phyloP scores from a whole-genome alignment of 2,329 filamentous ascomycete species.

The Diaporthe citrichinensis region DNA sequence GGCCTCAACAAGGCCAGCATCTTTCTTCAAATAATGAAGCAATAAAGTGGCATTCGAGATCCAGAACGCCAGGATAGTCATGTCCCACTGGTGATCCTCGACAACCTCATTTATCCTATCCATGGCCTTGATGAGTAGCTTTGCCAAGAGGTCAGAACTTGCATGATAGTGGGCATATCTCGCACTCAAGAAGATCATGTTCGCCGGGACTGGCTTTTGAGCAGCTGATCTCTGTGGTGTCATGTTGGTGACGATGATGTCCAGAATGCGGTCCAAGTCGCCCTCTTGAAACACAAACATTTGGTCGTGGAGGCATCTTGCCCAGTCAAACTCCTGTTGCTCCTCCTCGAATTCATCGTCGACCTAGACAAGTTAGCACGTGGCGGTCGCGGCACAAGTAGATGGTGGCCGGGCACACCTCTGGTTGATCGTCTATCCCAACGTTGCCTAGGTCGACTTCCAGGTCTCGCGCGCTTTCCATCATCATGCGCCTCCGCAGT shows the following conservation, averaged over 20 bases:
- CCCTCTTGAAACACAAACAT: conserved; percentile 99
- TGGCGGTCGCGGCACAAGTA: background rate
- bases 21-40: conserved; percentile 98
- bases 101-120: conserved; percentile 97
- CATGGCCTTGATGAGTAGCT: conserved; percentile 87
- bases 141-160: conserved; percentile 84
- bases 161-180: conserved; percentile 98
- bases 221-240: conserved; percentile 93
- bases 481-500: conserved; percentile 97
- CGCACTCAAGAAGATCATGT: conserved; percentile 95
- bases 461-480: conserved; percentile 96
- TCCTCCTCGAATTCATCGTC: conserved; percentile 89
- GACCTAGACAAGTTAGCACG: conserved; percentile 59
- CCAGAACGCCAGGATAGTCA: conserved; percentile 99
- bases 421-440: conserved; percentile 94
- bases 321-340: conserved; percentile 95
- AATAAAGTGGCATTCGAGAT: conserved; percentile 96
- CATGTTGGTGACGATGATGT: conserved; percentile 98
- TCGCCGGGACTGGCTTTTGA: conserved; percentile 98
- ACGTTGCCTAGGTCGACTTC: conserved; percentile 97
- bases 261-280: conserved; percentile 90
- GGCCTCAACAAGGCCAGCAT: conserved; percentile 82
- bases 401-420: conserved; percentile 65
- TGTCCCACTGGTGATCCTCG: conserved; percentile 97
- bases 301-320: conserved; percentile 92